Evolutionary conservation across 495 filamentous ascomycete genomes (phyloP), one percentile per base, ranked within the genome.

Genomic region (Podospora conica): DNA sequence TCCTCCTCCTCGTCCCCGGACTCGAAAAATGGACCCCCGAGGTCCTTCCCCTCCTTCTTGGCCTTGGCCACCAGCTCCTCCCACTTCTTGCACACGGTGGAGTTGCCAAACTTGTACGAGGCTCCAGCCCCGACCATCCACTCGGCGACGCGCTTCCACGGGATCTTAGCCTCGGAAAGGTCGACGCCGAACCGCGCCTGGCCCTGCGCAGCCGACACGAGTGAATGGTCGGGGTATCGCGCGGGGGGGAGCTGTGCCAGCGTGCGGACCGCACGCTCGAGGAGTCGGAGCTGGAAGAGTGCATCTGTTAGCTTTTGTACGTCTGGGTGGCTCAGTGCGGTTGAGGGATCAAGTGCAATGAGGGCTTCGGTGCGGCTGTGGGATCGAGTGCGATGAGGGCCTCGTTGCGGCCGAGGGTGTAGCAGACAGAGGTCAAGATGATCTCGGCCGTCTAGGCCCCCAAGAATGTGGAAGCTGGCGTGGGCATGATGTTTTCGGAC

Each of bases 1-100:
- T 56, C 64, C n/a, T 40, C 53, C 27, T 56, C 12, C 1, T 53
- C 58, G 6, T 22, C 48, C 10, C 25, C 56, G 40, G 9, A 28
- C 24, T 40, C 25, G 20, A 40, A 74, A 53, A 74, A 74, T 6
- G 54, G 40, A 27, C 9, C 1, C 0, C 55, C 67, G 60, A 70
- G 0, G 23, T 66, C 63, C 59, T 57, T 70, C 1, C 69, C 67
- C 12, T 28, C 21, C 6, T 29, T 64, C 4, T 18, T 29, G 53
- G 67, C 68, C 31, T 76, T 68, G 1, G 67, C 61, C 56, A 74
- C 70, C 65, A 84, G 70, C 62, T 83, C 80, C 65, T 87, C 80
- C 83, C 88, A 97, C 72, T 92, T 91, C 81, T 91, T 96, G 74
- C 92, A 91, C 71, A 91, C 94, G 0, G 93, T 96, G 3, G 91